Evolutionary conservation across 257 asterid genomes (phyloP).

Genomic region (Craterostigma plantagineum): DNA sequence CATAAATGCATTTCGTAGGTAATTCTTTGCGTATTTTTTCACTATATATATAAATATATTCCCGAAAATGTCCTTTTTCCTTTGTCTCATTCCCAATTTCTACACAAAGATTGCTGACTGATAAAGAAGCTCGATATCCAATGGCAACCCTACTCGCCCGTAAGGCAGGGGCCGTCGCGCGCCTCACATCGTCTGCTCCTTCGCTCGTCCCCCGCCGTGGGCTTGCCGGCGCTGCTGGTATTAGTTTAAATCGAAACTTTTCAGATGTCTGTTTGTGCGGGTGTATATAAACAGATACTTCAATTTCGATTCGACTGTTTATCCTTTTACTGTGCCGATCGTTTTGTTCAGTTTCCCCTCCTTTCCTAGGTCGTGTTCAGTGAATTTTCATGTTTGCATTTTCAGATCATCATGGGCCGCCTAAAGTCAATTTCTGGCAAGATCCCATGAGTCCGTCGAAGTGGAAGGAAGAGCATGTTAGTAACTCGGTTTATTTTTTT

Average conservation of each 20-base stretch:
- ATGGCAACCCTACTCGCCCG: conserved; percentile 75
- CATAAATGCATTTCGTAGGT: no score
- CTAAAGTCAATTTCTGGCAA: conserved; percentile 45
- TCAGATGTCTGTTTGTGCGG: conserved; percentile 1
- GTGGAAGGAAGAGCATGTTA: conserved; percentile 92
- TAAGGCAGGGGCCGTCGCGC: conserved; percentile 38
- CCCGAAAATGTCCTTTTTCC: no score
- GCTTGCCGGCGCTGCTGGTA: conserved; percentile 68
- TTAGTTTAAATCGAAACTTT: conserved; percentile 4
- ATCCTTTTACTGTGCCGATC: conserved; percentile 1
- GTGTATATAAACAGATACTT: background rate
- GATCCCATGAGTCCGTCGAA: conserved; percentile 66
- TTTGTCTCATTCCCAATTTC: no score
- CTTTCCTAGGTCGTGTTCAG: background rate
- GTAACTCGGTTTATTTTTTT: conserved; percentile 8
- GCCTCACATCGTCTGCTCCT: conserved; percentile 22
- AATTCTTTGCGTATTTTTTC: no score
- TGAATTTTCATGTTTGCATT: conserved; percentile 3
- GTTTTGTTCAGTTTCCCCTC: background rate
- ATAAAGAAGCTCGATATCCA: conserved; percentile 1
- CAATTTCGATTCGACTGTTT: background rate
- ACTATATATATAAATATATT: no score
- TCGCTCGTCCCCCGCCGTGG: conserved; percentile 49
- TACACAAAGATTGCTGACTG: no score
- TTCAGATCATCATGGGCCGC: conserved; percentile 68